Conservation (phyloP, 495 filamentous ascomycete species). For the Sphaerosporella brunnea region DNA sequence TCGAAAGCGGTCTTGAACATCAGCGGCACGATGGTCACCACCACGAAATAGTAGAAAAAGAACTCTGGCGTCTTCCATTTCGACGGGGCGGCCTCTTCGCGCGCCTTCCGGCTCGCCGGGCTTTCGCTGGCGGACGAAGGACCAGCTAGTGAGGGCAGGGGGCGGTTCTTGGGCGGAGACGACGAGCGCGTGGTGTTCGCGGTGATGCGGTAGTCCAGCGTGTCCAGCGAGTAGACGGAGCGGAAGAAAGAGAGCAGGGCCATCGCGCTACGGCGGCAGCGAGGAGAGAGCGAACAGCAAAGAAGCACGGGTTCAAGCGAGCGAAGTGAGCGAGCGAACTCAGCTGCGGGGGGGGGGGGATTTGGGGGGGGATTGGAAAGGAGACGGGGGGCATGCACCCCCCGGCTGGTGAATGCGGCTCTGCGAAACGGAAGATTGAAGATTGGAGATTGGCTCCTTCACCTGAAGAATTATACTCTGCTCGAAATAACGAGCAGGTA, state of each 20-base stretch:
- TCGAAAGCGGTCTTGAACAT: slow-evolving; percentile 84
- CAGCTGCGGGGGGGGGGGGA: too few species aligned
- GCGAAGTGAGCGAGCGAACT: too few species aligned
- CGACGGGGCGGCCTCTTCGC: slow-evolving; percentile 35
- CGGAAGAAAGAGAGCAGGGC: slow-evolving; percentile 32
- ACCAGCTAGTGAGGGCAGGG: slow-evolving; percentile 22
- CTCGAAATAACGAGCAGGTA: too few species aligned
- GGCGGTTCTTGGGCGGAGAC: slow-evolving; percentile 34
- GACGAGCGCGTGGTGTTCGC: slow-evolving; percentile 35
- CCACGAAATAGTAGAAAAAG: slow-evolving; percentile 58
- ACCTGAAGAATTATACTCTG: too few species aligned
- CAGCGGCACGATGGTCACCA: slow-evolving; percentile 49
- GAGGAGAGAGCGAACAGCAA: background rate
- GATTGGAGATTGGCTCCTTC: too few species aligned
- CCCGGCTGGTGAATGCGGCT: background rate
- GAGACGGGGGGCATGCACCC: background rate
- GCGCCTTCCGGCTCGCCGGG: slow-evolving; percentile 30
- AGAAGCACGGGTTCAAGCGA: too few species aligned
- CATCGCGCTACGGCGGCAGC: slow-evolving; percentile 19
- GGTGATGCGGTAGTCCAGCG: slow-evolving; percentile 82
- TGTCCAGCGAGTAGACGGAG: slow-evolving; percentile 65
- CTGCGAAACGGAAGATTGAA: background rate
- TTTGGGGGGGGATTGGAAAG: background rate
- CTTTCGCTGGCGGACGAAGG: slow-evolving; percentile 22
- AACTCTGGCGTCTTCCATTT: slow-evolving; percentile 82